phyloP scores from a whole-genome alignment of 2,329 filamentous ascomycete genomes.

The Claviceps digitariae region DNA sequence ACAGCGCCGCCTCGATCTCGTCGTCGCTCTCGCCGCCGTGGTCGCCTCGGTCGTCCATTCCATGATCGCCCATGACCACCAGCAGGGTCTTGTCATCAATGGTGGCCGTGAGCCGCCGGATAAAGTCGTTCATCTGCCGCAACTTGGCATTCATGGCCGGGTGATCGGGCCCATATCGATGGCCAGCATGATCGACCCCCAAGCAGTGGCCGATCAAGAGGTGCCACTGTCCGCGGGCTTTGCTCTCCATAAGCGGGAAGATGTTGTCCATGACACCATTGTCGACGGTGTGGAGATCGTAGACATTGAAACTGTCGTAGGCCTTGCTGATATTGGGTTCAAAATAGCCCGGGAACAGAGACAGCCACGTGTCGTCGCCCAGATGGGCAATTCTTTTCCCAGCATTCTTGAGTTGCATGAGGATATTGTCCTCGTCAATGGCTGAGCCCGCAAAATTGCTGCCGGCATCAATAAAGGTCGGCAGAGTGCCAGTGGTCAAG shows the following conservation, averaged over 20 bases:
- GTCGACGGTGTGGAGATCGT: slow-evolving; percentile 93
- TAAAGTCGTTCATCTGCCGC: slow-evolving; percentile 74
- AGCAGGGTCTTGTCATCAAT: slow-evolving; percentile 80
- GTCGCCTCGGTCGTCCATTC: slow-evolving; percentile 94
- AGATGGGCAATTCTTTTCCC: slow-evolving; percentile 73
- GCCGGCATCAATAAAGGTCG: slow-evolving; percentile 86
- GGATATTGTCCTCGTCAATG: slow-evolving; percentile 80
- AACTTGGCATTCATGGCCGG: slow-evolving; percentile 83
- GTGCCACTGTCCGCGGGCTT: slow-evolving; percentile 66
- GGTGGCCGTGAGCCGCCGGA: slow-evolving; percentile 54
- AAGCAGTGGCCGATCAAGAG: slow-evolving; percentile 89
- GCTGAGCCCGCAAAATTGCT: slow-evolving; percentile 92
- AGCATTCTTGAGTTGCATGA: slow-evolving; percentile 52
- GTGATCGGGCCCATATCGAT: slow-evolving; percentile 90
- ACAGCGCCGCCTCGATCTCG: slow-evolving; percentile 84
- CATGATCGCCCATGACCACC: slow-evolving; percentile 97
- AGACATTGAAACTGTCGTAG: slow-evolving; percentile 97
- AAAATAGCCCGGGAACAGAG: slow-evolving; percentile 88
- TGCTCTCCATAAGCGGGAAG: slow-evolving; percentile 60
- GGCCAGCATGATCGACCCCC: slow-evolving; percentile 92
- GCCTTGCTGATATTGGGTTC: slow-evolving; percentile 71
- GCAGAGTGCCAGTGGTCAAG: slow-evolving; percentile 84
- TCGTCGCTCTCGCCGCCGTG: slow-evolving; percentile 98
- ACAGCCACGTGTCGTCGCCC: slow-evolving; percentile 96
- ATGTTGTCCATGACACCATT: slow-evolving; percentile 89